Evolutionary conservation across 257 asterid genomes (phyloP).

Genomic region (Marsdenia floribunda): DNA sequence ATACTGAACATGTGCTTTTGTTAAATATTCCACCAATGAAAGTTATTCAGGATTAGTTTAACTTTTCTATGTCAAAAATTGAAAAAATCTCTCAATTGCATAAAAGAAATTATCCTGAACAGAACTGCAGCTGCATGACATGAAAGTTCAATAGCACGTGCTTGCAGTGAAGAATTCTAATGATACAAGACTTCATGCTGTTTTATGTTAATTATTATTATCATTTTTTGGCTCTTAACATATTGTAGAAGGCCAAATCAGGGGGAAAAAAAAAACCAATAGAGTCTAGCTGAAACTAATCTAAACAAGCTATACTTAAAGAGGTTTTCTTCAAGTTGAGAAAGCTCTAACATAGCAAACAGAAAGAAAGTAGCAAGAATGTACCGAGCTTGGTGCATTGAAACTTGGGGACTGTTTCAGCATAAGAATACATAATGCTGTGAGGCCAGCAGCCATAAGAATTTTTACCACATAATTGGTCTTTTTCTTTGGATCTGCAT

Average conservation of each 20-base stretch:
- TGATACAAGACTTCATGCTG: not conserved
- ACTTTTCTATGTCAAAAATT: not conserved
- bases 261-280: not conserved
- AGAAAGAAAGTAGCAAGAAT: slow-evolving; percentile 9
- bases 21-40: not conserved
- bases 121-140: not conserved
- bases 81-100: not conserved
- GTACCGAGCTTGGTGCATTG: slow-evolving; percentile 32
- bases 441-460: slow-evolving; percentile 37
- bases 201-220: too few relatives aligned
- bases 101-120: not conserved
- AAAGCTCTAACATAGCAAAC: not conserved
- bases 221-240: not conserved
- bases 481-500: slow-evolving; percentile 70
- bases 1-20: not conserved
- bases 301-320: not conserved
- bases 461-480: slow-evolving; percentile 37
- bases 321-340: not conserved
- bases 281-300: not conserved
- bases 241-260: not conserved
- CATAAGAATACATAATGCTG: slow-evolving; percentile 40
- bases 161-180: not conserved
- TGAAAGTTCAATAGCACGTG: not conserved
- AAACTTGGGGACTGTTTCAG: slow-evolving; percentile 43
- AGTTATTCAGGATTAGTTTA: not conserved